Evolutionary conservation across 768 basidiomycete species (phyloP).

Genomic region (Macrolepiota dolichaula): DNA sequence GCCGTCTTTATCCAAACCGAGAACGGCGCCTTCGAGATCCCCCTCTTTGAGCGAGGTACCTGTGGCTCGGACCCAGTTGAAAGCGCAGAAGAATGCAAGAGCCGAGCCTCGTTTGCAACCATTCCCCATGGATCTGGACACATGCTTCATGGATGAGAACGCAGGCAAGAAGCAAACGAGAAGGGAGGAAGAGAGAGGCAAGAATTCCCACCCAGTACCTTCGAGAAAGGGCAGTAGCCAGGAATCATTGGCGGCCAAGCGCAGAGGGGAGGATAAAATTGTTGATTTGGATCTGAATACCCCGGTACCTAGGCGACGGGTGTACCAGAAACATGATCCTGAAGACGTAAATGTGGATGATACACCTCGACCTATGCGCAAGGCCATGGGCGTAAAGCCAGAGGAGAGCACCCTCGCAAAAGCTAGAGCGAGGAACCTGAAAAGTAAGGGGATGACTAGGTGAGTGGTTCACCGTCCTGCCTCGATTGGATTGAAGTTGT

Average conservation of each 20-base stretch:
- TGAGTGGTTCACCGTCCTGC: background rate
- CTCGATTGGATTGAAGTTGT: background rate
- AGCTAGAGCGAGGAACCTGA: background rate
- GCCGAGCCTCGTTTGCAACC: background rate
- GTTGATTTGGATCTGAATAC: background rate
- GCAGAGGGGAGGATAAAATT: background rate
- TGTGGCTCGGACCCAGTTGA: too few relatives aligned
- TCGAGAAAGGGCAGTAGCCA: background rate
- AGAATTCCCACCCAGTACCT: background rate
- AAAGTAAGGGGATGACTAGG: background rate
- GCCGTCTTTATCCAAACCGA: background rate
- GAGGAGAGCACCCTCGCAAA: background rate
- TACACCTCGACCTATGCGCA: constrained; percentile 1
- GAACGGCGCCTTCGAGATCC: background rate
- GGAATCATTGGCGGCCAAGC: background rate
- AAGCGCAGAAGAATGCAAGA: background rate
- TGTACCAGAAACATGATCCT: background rate
- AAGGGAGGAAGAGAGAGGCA: background rate
- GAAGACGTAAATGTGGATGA: background rate
- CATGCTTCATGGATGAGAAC: too few relatives aligned
- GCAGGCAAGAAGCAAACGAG: background rate
- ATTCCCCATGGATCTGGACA: too few relatives aligned
- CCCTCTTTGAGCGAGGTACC: background rate
- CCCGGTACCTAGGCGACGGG: background rate
- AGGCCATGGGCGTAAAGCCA: background rate